phyloP scores from a whole-genome alignment of 371 early-diverging fungal species.

The Mortierella sp. region DNA sequence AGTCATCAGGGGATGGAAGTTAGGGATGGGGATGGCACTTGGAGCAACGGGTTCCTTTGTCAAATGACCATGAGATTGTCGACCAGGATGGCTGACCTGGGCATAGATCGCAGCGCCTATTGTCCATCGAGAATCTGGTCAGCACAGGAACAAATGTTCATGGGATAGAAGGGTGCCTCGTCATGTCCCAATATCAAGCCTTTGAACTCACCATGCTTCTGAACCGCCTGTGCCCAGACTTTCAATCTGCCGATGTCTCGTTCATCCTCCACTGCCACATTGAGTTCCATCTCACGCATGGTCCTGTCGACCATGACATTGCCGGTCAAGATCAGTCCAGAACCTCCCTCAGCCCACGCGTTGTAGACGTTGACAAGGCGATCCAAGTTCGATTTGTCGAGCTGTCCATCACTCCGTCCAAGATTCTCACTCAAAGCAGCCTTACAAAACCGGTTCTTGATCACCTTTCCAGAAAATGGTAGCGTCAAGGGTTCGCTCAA shows the following conservation, averaged over 20 bases:
- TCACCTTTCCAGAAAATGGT: constrained; percentile 27
- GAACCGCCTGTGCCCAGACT: constrained; percentile 19
- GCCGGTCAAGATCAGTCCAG: constrained; percentile 25
- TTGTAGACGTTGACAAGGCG: constrained; percentile 10
- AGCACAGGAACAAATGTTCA: not conserved
- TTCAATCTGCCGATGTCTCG: constrained; percentile 11
- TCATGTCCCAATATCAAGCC: too few relatives aligned
- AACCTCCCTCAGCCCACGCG: constrained; percentile 22
- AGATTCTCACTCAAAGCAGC: constrained; percentile 21
- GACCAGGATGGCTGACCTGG: constrained; percentile 23
- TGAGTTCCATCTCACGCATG: constrained; percentile 13
- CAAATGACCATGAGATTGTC: constrained; percentile 14
- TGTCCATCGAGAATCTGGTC: too few relatives aligned
- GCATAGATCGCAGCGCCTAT: constrained; percentile 17
- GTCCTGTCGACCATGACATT: constrained; percentile 31
- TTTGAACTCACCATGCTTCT: constrained; percentile 21
- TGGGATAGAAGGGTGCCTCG: too few relatives aligned
- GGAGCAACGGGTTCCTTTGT: constrained; percentile 18
- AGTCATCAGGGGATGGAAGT: constrained; percentile 15
- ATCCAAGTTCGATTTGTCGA: constrained; percentile 12
- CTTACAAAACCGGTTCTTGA: constrained; percentile 29
- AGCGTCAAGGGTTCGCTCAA: constrained; percentile 19
- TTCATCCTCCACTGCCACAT: constrained; percentile 15
- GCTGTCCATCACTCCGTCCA: constrained; percentile 7
- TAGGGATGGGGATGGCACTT: constrained; percentile 21